These are phyloP conservation scores for Lablab purpureus DNA, from an alignment of 306 rosid species.

Conservation along the genomic window DNA sequence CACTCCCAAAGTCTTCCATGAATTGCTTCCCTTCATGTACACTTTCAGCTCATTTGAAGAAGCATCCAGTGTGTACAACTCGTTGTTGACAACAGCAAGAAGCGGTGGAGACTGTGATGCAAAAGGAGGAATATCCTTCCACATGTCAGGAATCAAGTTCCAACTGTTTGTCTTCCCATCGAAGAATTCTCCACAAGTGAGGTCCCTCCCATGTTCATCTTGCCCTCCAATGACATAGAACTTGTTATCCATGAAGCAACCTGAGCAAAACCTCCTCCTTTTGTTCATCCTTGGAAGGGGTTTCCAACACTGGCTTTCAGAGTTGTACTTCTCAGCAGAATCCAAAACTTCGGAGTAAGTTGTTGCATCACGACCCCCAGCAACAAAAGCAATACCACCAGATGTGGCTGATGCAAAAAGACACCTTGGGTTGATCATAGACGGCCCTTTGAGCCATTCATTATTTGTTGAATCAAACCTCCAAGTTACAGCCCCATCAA, in stretches of 20 bases:
- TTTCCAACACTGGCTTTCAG: slow-evolving; percentile 62
- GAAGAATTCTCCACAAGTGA: slow-evolving; percentile 70
- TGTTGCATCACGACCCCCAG: slow-evolving; percentile 70
- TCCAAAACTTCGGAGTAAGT: slow-evolving; percentile 49
- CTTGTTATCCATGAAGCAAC: slow-evolving; percentile 79
- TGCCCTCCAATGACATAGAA: slow-evolving; percentile 85
- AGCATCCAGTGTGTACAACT: slow-evolving; percentile 69
- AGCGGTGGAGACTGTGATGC: slow-evolving; percentile 71
- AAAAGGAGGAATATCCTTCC: slow-evolving; percentile 49
- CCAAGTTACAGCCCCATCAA: slow-evolving; percentile 70
- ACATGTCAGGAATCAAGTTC: slow-evolving; percentile 69
- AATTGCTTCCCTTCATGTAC: slow-evolving; percentile 56
- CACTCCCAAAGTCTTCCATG: slow-evolving; percentile 72
- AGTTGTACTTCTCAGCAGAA: slow-evolving; percentile 73
- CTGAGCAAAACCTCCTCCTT: slow-evolving; percentile 67
- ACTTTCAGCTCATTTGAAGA: slow-evolving; percentile 74
- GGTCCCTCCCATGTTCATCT: slow-evolving; percentile 54
- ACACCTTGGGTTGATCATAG: slow-evolving; percentile 74
- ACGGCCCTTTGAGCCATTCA: slow-evolving; percentile 76
- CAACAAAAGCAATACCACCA: slow-evolving; percentile 68
- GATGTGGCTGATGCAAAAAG: slow-evolving; percentile 84
- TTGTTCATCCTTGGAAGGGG: slow-evolving; percentile 69
- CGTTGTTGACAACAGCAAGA: slow-evolving; percentile 71
- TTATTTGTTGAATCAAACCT: slow-evolving; percentile 55
- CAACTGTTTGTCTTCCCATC: slow-evolving; percentile 64